Base-by-base conservation (phyloP, 768 basidiomycete genomes). In the Lentinus brumalis region DNA sequence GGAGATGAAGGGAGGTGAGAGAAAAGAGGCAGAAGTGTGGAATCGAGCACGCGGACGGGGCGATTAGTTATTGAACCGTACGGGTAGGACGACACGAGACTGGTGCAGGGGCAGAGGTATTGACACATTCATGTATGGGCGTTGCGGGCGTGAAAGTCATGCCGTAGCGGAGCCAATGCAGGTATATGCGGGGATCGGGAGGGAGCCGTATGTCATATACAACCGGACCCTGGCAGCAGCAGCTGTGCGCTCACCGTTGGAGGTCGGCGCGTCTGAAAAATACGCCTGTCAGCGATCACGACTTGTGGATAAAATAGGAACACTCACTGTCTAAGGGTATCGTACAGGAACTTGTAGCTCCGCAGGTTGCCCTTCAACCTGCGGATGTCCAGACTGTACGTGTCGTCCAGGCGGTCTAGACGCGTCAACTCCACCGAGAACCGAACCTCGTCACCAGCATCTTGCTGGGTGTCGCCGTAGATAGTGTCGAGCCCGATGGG, bases 371-470 rank as follows among this genome's bases (percentile, higher is more conserved):
- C 97, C 74, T 96, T 95, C 70, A 98, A 72, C 65, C 97, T 78
- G 69, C 96, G 86, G 71, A 98, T 89, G 76, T 98, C 96, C 68
- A 98, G 80, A 75, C 89, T 90, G 74, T 89, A 96, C 47, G 95
- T 92, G 71, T 93, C 92, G 66, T 88, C 92, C 68, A 98, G 81
- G 63, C 94, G 86, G 74, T 93, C 90, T 68, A 99, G 80, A 68
- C 91, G 79, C 50, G 96, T 98, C 63, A 99, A 76, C 78, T 99
- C 97, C 63, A 98, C 90, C 12, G 87, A 92, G 80, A 98, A 98
- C 66, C 92, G 86, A 66, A 99, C 94, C 85, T 98, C 97, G 67
- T 96, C 96, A 32, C 94, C 94, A 18, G 86, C 85, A 70, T 98
- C 97, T 66, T 91, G 84, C 4, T 80, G 71, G n/a, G 77, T 67